Base-by-base conservation (phyloP, 139 green algal species). In the Parachlorella kessleri region DNA sequence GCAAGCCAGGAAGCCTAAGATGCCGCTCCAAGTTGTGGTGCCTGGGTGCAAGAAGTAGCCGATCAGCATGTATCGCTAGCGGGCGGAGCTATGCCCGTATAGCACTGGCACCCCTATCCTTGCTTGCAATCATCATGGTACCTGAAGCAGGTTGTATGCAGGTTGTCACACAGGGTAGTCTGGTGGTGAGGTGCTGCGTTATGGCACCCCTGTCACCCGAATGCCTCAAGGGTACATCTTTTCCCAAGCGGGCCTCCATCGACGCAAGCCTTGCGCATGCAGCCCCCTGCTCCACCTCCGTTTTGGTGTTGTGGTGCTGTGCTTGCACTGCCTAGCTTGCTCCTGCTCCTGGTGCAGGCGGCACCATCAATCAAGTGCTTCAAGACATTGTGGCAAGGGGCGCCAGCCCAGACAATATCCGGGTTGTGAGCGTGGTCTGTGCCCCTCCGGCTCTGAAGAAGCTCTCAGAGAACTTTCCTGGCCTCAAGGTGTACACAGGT, bases 401-500 rank as follows among this genome's bases (percentile, higher is more conserved):
- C 36, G 95, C 88, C 6, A 59, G 86, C 18, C 77, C 89, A 1
- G 83, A 84, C 21, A 95, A 95, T 74, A 95, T 98, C 65, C 83
- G 91, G 0, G 79, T 98, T 18, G 76, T 98, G 24, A 81, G 82
- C 35, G 83, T 94, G 6, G 86, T 98, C 28, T 88, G 85, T 6
- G 91, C 92, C 14, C 93, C 96, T 1, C 90, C 92, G 4, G 95
- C 94, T 21, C 88, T 93, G 21, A 92, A 94, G 55, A 81, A 83
- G 32, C 80, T 99, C 28, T 92, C 90, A 3, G 92, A 97, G 33
- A 88, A 86, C 33, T 98, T 88, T 72, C 84, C 88, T 64, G 91
- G 90, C 2, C 39, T 97, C 0, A 89, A 88, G 65, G 76, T 99
- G 21, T 99, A 97, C 87, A 92, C 92, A 4, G 77, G 66, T 72